phyloP scores from a whole-genome alignment of 1,139 yeast species.

The Suhomyces wounanorum region DNA sequence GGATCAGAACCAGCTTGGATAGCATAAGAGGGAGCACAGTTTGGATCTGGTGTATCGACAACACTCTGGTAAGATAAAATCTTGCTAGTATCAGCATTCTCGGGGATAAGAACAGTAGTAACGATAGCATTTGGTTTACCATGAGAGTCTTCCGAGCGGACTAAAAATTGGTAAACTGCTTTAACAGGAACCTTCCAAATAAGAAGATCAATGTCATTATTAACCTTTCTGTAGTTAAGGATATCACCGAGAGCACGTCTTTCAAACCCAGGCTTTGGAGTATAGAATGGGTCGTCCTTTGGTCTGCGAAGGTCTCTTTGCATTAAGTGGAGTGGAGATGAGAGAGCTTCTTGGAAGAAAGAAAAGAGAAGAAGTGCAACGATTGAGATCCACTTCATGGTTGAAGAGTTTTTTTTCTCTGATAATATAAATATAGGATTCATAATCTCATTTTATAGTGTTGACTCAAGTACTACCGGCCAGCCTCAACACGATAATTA shows the following conservation, averaged over 20 bases:
- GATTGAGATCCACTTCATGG: neutral
- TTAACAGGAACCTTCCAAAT: slow-evolving; percentile 18
- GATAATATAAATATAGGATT: neutral
- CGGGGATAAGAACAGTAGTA: slow-evolving; percentile 34
- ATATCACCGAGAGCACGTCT: slow-evolving; percentile 27
- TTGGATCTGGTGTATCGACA: slow-evolving; percentile 29
- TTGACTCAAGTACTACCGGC: neutral
- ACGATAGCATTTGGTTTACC: slow-evolving; percentile 36
- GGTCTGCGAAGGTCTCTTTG: neutral
- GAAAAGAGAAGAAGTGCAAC: neutral
- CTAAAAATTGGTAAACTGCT: slow-evolving; percentile 34
- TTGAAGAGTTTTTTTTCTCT: neutral
- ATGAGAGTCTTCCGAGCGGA: slow-evolving; percentile 34
- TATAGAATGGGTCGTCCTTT: slow-evolving; percentile 29
- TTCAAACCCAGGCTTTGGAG: slow-evolving; percentile 30
- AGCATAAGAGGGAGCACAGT: slow-evolving; percentile 39
- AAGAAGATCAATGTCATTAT: neutral
- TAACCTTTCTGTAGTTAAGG: slow-evolving; percentile 24
- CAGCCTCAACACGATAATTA: too few relatives aligned
- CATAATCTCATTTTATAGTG: neutral
- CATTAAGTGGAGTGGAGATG: neutral
- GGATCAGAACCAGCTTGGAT: slow-evolving; percentile 24
- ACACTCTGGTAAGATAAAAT: slow-evolving; percentile 37
- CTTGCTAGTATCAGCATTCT: slow-evolving; percentile 29
- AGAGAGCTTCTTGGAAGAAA: neutral